Evolutionary conservation across 2,329 filamentous ascomycete species (phyloP).

Genomic region (Ceratocystis alfenasii): DNA sequence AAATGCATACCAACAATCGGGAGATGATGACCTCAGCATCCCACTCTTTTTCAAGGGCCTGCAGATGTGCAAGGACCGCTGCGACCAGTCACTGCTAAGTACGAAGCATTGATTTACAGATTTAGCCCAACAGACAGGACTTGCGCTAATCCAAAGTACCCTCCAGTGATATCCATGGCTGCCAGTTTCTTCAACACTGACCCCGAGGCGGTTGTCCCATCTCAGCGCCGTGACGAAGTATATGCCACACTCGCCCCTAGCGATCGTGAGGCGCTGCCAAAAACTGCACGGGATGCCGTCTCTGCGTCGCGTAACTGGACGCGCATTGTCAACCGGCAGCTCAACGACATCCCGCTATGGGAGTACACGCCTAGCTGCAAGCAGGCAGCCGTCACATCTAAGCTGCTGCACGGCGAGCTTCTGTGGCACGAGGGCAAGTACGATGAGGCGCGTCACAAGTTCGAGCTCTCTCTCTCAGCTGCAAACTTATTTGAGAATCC

Average conservation of each 20-base stretch:
- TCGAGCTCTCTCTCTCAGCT: constrained; percentile 12
- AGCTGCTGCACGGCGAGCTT: constrained; percentile 19
- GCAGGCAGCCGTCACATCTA: constrained; percentile 13
- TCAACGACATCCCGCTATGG: constrained; percentile 13
- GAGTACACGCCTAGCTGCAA: constrained; percentile 16
- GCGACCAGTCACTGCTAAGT: constrained; percentile 72
- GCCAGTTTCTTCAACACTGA: constrained; percentile 21
- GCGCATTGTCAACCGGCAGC: constrained; percentile 13
- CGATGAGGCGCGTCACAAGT: constrained; percentile 14
- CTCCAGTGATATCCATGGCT: constrained; percentile 20
- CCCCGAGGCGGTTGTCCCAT: neutral
- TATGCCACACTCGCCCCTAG: constrained; percentile 15
- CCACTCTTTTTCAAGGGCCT: constrained; percentile 81
- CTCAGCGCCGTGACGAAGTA: constrained; percentile 11
- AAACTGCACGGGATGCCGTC: constrained; percentile 12
- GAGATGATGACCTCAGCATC: constrained; percentile 31
- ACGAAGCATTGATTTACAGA: constrained; percentile 26
- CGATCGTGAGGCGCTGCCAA: constrained; percentile 18
- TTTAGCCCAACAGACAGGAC: neutral
- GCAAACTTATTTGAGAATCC: constrained; percentile 17
- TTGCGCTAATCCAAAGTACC: neutral
- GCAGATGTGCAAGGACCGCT: constrained; percentile 51
- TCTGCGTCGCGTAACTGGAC: constrained; percentile 19
- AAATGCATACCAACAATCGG: constrained; percentile 51
- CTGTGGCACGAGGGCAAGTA: constrained; percentile 21